Evolutionary conservation across 2,329 filamentous ascomycete species (phyloP).

Genomic region (Colletotrichum trifolii): DNA sequence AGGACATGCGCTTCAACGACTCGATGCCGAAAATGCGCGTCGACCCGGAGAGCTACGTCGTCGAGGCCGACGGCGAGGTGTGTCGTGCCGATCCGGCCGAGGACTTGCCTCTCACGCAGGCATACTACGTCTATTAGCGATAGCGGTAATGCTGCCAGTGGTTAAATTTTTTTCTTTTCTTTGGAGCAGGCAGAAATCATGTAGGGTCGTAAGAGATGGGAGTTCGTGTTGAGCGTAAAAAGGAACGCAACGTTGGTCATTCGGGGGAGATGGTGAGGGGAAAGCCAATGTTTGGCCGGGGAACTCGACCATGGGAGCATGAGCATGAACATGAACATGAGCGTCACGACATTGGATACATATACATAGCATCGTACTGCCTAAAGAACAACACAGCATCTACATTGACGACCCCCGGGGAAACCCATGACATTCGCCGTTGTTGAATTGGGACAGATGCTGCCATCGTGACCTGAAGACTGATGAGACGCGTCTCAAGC

Average conservation of each 20-base stretch:
- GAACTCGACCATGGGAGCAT: slow-evolving; percentile 2
- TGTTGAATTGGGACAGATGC: too few relatives aligned
- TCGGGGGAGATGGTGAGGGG: too few relatives aligned
- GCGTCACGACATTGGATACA: slow-evolving; percentile 19
- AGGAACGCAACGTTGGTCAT: too few relatives aligned
- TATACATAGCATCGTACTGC: slow-evolving; percentile 14
- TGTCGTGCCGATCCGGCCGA: slow-evolving; percentile 79
- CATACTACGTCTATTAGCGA: slow-evolving; percentile 77
- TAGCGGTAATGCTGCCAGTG: not conserved
- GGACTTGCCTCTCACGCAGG: slow-evolving; percentile 79
- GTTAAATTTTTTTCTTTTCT: too few relatives aligned
- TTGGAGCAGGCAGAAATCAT: too few relatives aligned
- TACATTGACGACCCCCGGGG: too few relatives aligned
- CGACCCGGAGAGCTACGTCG: slow-evolving; percentile 89
- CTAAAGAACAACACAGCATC: slow-evolving; percentile 18
- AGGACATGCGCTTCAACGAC: slow-evolving; percentile 92
- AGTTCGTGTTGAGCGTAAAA: too few relatives aligned
- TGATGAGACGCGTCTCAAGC: too few relatives aligned
- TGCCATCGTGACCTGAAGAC: too few relatives aligned
- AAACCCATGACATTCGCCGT: too few relatives aligned
- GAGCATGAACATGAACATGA: slow-evolving; percentile 9
- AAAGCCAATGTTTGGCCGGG: too few relatives aligned
- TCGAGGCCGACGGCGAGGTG: slow-evolving; percentile 83
- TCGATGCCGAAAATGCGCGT: slow-evolving; percentile 87
- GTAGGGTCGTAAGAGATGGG: too few relatives aligned